Evolutionary conservation across 257 asterid species (phyloP), one percentile per base, ranked within the genome.

Genomic region (Linderniella brevidens): DNA sequence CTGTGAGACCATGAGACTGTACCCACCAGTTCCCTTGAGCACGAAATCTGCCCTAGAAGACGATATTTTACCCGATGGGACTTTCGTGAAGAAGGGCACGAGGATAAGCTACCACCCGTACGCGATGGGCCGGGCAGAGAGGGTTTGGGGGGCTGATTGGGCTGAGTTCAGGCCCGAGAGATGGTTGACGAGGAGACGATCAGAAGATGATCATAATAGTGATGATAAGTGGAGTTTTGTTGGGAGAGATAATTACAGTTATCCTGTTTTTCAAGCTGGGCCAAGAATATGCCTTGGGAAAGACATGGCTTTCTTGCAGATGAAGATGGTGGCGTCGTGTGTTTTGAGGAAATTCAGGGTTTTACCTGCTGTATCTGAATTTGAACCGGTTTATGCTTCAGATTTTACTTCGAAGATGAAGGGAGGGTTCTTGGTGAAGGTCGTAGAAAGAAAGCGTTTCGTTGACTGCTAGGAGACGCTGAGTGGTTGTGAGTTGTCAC

Each of bases 61-160:
- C 50, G 79, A 77, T 44, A 68, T 77, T 17, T 67, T 80, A 11
- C 93, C 93, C 0, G 88, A 74, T 8, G 88, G 93, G 16, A 77
- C 82, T 0, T 48, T 32, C 25, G 69, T 80, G 15, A 57, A 50
- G 38, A 80, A 72, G 68, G 85, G 79, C 3, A 65, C 70, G 1
- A 65, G 73, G 25, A 58, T 77, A 11, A 50, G 60, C 11, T 80
- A 72, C 29, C 84, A 77, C 17, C 70, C 79, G 9, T 80, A 74
- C 35, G 88, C 88, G 0, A 80, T 80, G 93, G 93, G 85, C 39
- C 47, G 93, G 61, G 59, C 57, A 1, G 74, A 74, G 66, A 32
- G 56, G 49, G 65, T 77, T 11, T 77, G 82, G 85, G 88, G 93
- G 3, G 12, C 50, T 8, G 88, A 80, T 41, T 80, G 82, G 82